These are phyloP conservation scores for Exserohilum turcica DNA, from an alignment of 2,329 filamentous ascomycete genomes.

Conservation along the genomic window DNA sequence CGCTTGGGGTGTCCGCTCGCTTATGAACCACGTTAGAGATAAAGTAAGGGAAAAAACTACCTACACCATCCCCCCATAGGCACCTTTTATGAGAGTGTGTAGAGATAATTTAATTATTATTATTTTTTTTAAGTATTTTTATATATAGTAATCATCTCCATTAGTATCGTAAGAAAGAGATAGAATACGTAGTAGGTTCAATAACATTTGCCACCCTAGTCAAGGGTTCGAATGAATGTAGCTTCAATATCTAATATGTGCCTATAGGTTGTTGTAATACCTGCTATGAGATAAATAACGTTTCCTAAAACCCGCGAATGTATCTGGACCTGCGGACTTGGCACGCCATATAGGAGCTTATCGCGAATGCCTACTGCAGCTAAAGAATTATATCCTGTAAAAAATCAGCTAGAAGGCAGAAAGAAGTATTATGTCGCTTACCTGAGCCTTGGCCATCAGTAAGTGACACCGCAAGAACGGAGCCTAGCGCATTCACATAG, in stretches of 20 bases:
- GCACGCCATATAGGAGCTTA: conserved; percentile 49
- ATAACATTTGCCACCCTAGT: background rate
- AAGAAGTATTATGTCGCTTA: conserved; percentile 30
- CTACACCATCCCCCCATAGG: no score
- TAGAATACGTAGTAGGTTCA: no score
- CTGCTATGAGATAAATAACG: conserved; percentile 66
- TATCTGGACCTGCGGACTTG: conserved; percentile 51
- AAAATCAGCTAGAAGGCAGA: background rate
- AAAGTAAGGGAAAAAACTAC: no score
- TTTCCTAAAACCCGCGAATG: conserved; percentile 66
- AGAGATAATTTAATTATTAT: no score
- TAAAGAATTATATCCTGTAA: conserved; percentile 60
- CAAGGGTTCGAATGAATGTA: conserved; percentile 26
- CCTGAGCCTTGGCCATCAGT: conserved; percentile 55
- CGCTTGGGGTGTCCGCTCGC: no score
- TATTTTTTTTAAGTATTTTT: no score
- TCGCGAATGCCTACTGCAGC: conserved; percentile 60
- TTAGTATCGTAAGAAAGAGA: no score
- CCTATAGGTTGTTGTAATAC: conserved; percentile 39
- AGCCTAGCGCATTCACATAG: conserved; percentile 74
- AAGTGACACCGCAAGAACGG: conserved; percentile 70
- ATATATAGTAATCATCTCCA: no score
- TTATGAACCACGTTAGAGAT: no score
- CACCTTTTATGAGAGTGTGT: no score
- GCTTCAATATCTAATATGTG: conserved; percentile 28